Conservation (phyloP, 164 flowering plant genomes). For the Amborella trichopoda region DNA sequence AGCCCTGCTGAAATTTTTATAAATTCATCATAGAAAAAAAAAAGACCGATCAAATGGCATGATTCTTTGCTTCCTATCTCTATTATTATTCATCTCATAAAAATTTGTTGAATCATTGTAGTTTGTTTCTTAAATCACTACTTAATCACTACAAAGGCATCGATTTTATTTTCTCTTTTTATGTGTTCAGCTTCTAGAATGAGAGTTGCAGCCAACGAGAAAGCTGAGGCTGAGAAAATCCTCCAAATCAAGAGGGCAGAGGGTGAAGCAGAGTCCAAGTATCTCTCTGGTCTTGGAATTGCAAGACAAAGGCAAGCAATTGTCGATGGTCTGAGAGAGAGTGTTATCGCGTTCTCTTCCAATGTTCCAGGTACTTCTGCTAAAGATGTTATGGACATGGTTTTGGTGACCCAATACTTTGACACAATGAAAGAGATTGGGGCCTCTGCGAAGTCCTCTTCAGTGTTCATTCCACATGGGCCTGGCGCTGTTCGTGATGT, state of each 20-base stretch:
- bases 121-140: too few species aligned
- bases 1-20: too few species aligned
- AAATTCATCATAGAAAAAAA: too few species aligned
- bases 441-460: constrained; percentile 53
- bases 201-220: constrained; percentile 73
- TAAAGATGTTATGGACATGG: constrained; percentile 67
- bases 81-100: too few species aligned
- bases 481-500: constrained; percentile 65
- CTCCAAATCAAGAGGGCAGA: constrained; percentile 76
- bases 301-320: constrained; percentile 76
- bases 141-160: too few species aligned
- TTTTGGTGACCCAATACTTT: constrained; percentile 59
- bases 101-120: too few species aligned
- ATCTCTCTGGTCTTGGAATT: constrained; percentile 64
- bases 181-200: constrained; percentile 59
- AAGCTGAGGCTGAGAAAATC: constrained; percentile 84
- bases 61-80: too few species aligned
- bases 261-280: constrained; percentile 78
- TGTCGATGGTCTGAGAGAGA: constrained; percentile 73
- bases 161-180: background rate
- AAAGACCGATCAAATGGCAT: too few species aligned
- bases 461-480: constrained; percentile 71
- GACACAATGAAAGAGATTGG: constrained; percentile 81
- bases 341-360: constrained; percentile 56
- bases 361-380: constrained; percentile 70